Percentiles rank a stretch among this genome's conserved stretches.
These are phyloP conservation scores for Filobasidium wieringae DNA, from an alignment of 768 basidiomycete species.

Conservation along the genomic window DNA sequence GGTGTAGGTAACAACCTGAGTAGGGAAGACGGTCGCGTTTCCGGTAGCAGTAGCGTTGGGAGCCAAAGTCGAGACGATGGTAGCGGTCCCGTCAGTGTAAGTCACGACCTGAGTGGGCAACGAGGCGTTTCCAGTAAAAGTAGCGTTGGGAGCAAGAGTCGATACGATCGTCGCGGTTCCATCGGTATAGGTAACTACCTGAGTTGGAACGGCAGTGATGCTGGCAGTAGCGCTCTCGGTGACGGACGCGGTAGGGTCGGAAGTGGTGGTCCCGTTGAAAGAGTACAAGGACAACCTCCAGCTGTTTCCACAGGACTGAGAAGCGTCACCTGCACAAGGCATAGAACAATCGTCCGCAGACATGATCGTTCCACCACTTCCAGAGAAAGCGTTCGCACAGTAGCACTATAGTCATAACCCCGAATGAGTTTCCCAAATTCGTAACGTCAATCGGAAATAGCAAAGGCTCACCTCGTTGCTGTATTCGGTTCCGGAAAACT, in stretches of 20 bases:
- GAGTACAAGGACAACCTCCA: conserved; percentile 32
- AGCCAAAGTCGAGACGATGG: conserved; percentile 11
- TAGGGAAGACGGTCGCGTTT: background rate
- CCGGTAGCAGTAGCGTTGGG: conserved; percentile 19
- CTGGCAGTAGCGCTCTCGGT: conserved; percentile 19
- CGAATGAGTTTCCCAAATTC: background rate
- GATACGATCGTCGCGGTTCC: background rate
- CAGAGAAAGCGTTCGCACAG: conserved; percentile 31
- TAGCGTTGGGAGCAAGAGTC: background rate
- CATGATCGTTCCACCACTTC: conserved; percentile 22
- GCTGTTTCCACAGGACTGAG: conserved; percentile 34
- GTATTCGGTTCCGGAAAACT: conserved; percentile 29
- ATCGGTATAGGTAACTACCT: background rate
- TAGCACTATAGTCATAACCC: conserved; percentile 25
- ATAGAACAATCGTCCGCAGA: conserved; percentile 24
- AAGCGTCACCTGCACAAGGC: conserved; percentile 29
- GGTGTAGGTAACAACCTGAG: background rate
- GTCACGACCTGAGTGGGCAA: background rate
- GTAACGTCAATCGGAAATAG: background rate
- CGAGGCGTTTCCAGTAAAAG: background rate
- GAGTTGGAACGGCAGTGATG: background rate
- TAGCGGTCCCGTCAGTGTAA: background rate
- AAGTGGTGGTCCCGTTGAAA: conserved; percentile 8
- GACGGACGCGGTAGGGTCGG: conserved; percentile 15
- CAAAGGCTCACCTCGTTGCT: conserved; percentile 27